Evolutionary conservation across 495 filamentous ascomycete species (phyloP).

Genomic region (Choiromyces venosus): DNA sequence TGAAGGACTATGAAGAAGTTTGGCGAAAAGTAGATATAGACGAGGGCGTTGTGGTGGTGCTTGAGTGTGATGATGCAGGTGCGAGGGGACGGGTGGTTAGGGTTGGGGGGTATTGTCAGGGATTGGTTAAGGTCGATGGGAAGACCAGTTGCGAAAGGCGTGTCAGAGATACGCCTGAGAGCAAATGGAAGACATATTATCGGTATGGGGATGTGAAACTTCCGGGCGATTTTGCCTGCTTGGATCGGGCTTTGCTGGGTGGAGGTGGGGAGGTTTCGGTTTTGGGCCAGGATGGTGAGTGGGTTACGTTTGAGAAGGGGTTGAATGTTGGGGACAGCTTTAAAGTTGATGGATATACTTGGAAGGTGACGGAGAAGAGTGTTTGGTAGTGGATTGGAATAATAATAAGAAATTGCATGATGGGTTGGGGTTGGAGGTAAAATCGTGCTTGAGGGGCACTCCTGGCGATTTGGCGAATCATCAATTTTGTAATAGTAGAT

Average conservation of each 20-base stretch:
- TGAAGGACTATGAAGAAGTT: conserved; percentile 36
- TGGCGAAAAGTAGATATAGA: conserved; percentile 26
- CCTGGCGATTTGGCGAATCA: neutral
- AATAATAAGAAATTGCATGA: neutral
- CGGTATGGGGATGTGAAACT: conserved; percentile 13
- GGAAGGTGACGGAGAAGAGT: conserved; percentile 26
- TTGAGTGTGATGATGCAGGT: conserved; percentile 16
- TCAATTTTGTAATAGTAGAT: neutral
- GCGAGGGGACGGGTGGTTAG: conserved; percentile 28
- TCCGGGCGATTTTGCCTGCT: conserved; percentile 28
- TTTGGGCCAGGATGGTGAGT: neutral
- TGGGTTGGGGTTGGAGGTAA: neutral
- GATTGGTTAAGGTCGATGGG: conserved; percentile 51
- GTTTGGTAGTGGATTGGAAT: conserved; percentile 16
- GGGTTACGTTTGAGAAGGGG: conserved; percentile 15
- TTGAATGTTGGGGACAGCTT: conserved; percentile 20
- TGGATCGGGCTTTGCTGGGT: conserved; percentile 6
- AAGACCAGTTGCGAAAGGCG: conserved; percentile 48
- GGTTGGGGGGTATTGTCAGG: conserved; percentile 35
- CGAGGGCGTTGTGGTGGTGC: conserved; percentile 18
- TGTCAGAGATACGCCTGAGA: conserved; percentile 47
- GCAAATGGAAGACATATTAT: conserved; percentile 26
- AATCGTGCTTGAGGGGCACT: neutral
- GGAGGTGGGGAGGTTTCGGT: neutral
- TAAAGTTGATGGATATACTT: conserved; percentile 20